Evolutionary conservation across 768 basidiomycete species (phyloP), one percentile per base, ranked within the genome.

Genomic region (Xerocomus potaroensis): DNA sequence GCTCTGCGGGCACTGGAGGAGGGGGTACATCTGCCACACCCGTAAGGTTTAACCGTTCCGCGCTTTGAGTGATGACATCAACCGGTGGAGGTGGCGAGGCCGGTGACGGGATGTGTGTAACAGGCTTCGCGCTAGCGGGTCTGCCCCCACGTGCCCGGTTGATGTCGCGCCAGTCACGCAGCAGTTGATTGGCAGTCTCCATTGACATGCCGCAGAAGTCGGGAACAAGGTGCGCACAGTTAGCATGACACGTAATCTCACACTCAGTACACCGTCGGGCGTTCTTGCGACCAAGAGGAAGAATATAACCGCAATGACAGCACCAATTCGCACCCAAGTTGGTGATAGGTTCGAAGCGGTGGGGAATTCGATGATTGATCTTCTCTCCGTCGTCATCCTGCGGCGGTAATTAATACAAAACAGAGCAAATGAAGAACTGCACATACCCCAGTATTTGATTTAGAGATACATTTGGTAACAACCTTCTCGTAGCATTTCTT

Each of bases 151-250:
- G 80, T 61, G 70, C 69, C 57, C 76, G 78, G 66, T 97, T 94
- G 72, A 96, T 96, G 61, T 91, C 88, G 44, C 87, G 84, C 79
- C 90, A 84, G 66, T 93, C 87, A 41, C 85, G 81, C 41, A 99
- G 78, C 16, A 99, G 76, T 59, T 86, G 83, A 65, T 97, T 97
- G 39, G 96, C 95, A 30, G 91, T 95, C 69, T 97, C 95, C 95
- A 98, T 98, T 30, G 93, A 92, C 94, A 99, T 97, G 34, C 96
- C 96, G 61, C 96, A 99, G 69, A 99, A 98, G 69, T 99, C 95
- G 48, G 96, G 96, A 32, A 99, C 96, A 47, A 98, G 80, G 66
- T 99, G 96, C 1, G 93, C 90, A 69, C 96, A 99, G 54, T 92
- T 89, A 16, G 91, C 92, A 68, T 99, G 96, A 59, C 93, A 97